Conservation (phyloP, 768 basidiomycete species). For the Trametes cingulata region DNA sequence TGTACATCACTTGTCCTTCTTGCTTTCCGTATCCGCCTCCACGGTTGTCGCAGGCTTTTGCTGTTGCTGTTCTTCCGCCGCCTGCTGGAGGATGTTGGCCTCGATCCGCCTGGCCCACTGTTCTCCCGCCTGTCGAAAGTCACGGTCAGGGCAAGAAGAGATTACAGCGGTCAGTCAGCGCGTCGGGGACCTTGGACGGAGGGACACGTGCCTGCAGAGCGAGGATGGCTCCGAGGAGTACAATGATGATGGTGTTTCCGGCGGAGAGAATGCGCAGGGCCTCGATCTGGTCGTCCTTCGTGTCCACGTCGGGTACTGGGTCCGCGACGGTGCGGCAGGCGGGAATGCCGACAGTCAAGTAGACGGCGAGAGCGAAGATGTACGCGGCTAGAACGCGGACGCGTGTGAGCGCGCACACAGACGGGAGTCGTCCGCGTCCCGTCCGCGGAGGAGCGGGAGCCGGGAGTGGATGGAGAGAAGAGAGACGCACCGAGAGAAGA, state of each 20-base stretch:
- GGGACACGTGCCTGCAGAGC: slow-evolving; percentile 62
- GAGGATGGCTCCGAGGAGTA: slow-evolving; percentile 64
- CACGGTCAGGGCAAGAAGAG: not conserved
- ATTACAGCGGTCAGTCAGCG: not conserved
- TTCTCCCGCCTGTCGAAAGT: slow-evolving; percentile 43
- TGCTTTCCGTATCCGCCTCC: slow-evolving; percentile 23
- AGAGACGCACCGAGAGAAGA: slow-evolving; percentile 70
- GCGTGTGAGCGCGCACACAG: slow-evolving; percentile 1
- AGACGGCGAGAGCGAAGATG: slow-evolving; percentile 75
- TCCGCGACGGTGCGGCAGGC: slow-evolving; percentile 72
- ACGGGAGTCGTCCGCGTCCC: not conserved
- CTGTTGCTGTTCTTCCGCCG: slow-evolving; percentile 16
- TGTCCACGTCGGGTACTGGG: slow-evolving; percentile 55
- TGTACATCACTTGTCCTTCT: slow-evolving; percentile 28
- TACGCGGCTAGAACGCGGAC: slow-evolving; percentile 54
- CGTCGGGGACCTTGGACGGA: not conserved
- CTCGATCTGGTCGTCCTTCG: slow-evolving; percentile 65
- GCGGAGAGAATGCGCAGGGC: slow-evolving; percentile 83
- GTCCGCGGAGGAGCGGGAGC: not conserved
- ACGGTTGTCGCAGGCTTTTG: slow-evolving; percentile 15
- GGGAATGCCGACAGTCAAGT: slow-evolving; percentile 81
- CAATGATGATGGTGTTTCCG: slow-evolving; percentile 82
- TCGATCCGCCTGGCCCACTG: slow-evolving; percentile 48
- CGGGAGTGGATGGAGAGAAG: not conserved
- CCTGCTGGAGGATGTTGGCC: slow-evolving; percentile 39